Evolutionary conservation across 129 eudicot genomes (phyloP), one percentile per base, ranked within the genome.

Genomic region (Flaveria brownii): DNA sequence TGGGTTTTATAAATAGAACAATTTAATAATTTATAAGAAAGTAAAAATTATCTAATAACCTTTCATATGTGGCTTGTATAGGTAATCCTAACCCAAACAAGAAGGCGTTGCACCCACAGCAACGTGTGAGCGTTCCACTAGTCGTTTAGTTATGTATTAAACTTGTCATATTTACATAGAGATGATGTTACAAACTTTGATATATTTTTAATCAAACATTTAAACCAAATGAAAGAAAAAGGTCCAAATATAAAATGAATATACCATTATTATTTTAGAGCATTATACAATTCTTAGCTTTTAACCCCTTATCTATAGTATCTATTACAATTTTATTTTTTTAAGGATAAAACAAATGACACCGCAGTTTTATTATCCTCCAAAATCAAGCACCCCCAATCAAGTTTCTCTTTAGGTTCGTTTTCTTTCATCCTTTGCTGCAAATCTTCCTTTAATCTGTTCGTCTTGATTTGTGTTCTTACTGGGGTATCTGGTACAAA

Each of bases 401-500:
- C 60, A 59, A 26, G 8, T 6, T 61, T 61, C 68, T 61, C 68
- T 61, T n/a, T 25, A 26, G 68, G 68, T 61, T 61, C 14, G 68
- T 61, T 61, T 61, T 4, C 42, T 26, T 61, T 28, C 68, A 18
- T 56, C 62, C 9, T 56, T 56, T 20, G 28, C 30, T 23, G 66
- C 66, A 23, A 60, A 50, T 50, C 56, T 50, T 13, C 25, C 9
- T 52, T 52, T n/a, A 52, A 52, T 52, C 16, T 49, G 64, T 13
- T 61, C 41, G 16, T 59, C 65, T 10, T 59, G 8, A 18, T 56
- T 56, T 20, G 14, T 56, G 62, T 56, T 56, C 62, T 56, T 56
- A 26, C 62, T 56, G 14, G 15, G 5, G 62, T 3, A 22, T 36
- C 41, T 36, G 8, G 6, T 33, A 33, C 39, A 33, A 57, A 20